Evolutionary conservation across 2,329 filamentous ascomycete genomes (phyloP).

Genomic region (Penicillium sp.): DNA sequence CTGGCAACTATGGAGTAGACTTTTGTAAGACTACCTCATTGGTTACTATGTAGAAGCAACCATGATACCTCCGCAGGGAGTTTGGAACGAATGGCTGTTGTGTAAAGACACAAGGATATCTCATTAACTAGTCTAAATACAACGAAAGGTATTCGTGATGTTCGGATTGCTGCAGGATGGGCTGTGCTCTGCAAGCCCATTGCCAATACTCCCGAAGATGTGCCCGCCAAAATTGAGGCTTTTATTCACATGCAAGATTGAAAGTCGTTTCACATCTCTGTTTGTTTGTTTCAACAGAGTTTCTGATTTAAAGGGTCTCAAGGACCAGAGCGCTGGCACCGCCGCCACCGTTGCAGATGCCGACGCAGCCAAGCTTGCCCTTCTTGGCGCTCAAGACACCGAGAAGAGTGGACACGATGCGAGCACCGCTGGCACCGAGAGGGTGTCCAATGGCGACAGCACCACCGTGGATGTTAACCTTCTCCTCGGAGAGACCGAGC

Average conservation of each 20-base stretch:
- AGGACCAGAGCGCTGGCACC: constrained; percentile 92
- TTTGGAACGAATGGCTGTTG: no score
- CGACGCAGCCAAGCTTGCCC: constrained; percentile 88
- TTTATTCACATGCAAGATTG: constrained; percentile 12
- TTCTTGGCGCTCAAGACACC: constrained; percentile 88
- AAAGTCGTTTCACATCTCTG: constrained; percentile 23
- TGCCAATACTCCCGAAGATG: constrained; percentile 3
- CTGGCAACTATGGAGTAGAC: no score
- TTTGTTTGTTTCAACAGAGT: constrained; percentile 18
- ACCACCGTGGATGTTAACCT: constrained; percentile 94
- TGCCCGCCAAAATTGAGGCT: constrained; percentile 4
- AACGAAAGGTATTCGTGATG: neutral
- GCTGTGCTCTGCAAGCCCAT: neutral
- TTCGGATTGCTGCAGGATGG: neutral
- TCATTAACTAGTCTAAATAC: constrained; percentile 9
- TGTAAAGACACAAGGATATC: constrained; percentile 7
- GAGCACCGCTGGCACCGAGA: constrained; percentile 87
- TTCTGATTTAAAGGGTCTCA: constrained; percentile 56
- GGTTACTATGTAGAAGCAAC: no score
- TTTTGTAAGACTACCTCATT: no score
- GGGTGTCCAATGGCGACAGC: constrained; percentile 95
- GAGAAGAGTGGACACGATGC: constrained; percentile 87
- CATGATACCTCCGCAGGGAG: no score
- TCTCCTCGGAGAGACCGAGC: constrained; percentile 73
- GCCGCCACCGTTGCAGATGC: constrained; percentile 97